These are phyloP conservation scores for Didymella exigua DNA, from an alignment of 2,329 filamentous ascomycete species.

Conservation along the genomic window DNA sequence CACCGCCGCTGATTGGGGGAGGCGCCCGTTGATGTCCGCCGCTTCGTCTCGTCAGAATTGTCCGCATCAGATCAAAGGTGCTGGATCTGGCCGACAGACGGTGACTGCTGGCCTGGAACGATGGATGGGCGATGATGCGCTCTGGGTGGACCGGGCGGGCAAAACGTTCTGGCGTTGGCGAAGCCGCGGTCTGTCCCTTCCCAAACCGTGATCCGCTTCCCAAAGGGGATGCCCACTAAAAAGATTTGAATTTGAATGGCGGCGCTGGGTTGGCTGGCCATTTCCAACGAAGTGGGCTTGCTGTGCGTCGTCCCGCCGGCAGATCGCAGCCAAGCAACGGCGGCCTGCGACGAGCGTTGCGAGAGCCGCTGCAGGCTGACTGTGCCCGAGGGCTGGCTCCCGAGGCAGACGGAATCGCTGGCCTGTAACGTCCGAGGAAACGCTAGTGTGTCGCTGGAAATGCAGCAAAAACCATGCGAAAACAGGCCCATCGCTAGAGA, in stretches of 20 bases:
- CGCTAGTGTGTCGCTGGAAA: slow-evolving; percentile 7
- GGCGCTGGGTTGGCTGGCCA: slow-evolving; percentile 17
- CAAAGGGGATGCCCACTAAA: slow-evolving; percentile 17
- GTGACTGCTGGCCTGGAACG: slow-evolving; percentile 16
- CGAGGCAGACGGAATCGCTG: slow-evolving; percentile 1
- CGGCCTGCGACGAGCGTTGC: slow-evolving; percentile 19
- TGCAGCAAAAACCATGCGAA: slow-evolving; percentile 16
- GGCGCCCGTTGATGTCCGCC: slow-evolving; percentile 19
- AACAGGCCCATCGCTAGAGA: slow-evolving; percentile 7
- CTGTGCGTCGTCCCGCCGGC: slow-evolving; percentile 27
- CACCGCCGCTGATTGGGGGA: slow-evolving; percentile 8
- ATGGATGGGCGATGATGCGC: slow-evolving; percentile 11
- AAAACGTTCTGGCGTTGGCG: slow-evolving; percentile 21
- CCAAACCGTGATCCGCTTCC: slow-evolving; percentile 26
- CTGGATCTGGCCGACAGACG: slow-evolving; percentile 17
- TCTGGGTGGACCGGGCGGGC: slow-evolving; percentile 12
- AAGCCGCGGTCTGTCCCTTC: slow-evolving; percentile 17
- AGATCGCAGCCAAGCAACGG: slow-evolving; percentile 30
- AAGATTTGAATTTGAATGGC: slow-evolving; percentile 31
- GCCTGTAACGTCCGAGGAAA: slow-evolving; percentile 13
- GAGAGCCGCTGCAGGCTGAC: slow-evolving; percentile 17
- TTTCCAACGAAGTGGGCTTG: slow-evolving; percentile 26
- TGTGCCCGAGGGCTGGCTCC: background rate
- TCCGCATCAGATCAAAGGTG: slow-evolving; percentile 20
- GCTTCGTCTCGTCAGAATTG: slow-evolving; percentile 16